phyloP scores from a whole-genome alignment of 495 filamentous ascomycete genomes.

The Talaromyces proteolyticus region DNA sequence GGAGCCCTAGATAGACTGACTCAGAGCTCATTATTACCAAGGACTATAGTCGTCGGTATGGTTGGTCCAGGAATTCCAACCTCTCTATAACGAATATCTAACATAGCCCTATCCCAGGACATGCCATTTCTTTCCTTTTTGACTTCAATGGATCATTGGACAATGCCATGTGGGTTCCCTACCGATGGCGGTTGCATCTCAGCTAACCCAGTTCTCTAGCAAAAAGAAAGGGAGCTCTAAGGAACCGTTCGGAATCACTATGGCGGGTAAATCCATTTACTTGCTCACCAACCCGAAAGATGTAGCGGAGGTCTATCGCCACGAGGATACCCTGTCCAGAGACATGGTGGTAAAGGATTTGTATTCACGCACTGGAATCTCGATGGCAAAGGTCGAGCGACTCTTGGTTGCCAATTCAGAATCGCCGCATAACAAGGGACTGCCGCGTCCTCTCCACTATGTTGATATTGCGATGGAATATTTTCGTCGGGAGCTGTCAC shows the following conservation, averaged over 20 bases:
- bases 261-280: slow-evolving; percentile 13
- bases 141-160: background rate
- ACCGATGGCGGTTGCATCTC: background rate
- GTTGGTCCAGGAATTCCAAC: too few relatives aligned
- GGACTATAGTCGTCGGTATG: background rate
- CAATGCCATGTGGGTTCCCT: background rate
- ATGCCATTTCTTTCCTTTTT: background rate
- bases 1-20: background rate
- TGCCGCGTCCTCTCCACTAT: too few relatives aligned
- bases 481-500: too few relatives aligned
- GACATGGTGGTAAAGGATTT: too few relatives aligned
- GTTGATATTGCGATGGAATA: too few relatives aligned
- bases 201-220: background rate
- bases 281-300: slow-evolving; percentile 15
- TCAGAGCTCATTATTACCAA: background rate
- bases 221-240: background rate
- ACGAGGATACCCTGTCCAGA: too few relatives aligned
- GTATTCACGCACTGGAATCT: too few relatives aligned
- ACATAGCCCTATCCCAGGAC: too few relatives aligned
- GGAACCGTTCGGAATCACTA: slow-evolving; percentile 13
- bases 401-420: too few relatives aligned
- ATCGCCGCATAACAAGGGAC: too few relatives aligned
- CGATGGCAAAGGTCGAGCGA: too few relatives aligned
- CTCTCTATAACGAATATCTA: too few relatives aligned
- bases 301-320: slow-evolving; percentile 12